Conservation (phyloP, 1,284 basidiomycete species). For the Cryptococcus sp. region DNA sequence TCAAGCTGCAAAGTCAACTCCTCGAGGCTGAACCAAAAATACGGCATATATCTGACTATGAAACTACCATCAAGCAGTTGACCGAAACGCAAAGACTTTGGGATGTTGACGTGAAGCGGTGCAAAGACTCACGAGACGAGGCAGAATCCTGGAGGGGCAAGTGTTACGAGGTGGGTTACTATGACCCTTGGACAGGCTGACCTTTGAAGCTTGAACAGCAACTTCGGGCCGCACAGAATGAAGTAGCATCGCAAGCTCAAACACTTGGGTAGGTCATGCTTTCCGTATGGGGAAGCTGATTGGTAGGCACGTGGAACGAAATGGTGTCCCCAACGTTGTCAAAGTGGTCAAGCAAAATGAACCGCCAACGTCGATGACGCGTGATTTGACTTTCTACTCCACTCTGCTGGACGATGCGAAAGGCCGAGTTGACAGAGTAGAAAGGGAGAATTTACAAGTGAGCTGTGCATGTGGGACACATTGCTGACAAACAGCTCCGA, state of each 20-base stretch:
- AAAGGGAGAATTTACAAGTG: conserved; percentile 42
- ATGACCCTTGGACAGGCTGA: not conserved
- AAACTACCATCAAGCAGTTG: conserved; percentile 46
- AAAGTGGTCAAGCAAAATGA: not conserved
- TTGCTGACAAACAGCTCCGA: conserved; percentile 21
- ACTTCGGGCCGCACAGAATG: conserved; percentile 15
- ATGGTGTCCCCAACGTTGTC: not conserved
- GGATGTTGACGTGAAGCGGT: conserved; percentile 34
- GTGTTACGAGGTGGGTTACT: conserved; percentile 31
- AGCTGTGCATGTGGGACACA: not conserved
- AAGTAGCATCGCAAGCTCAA: conserved; percentile 1
- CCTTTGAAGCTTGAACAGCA: conserved; percentile 5
- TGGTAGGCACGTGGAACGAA: not conserved
- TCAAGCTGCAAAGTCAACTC: conserved; percentile 43
- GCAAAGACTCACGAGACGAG: conserved; percentile 31
- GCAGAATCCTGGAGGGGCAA: conserved; percentile 17
- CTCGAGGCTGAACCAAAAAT: conserved; percentile 44
- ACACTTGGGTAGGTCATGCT: conserved; percentile 4
- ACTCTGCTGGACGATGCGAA: conserved; percentile 33
- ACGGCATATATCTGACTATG: conserved; percentile 45
- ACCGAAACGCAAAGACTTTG: conserved; percentile 42
- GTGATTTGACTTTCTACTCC: conserved; percentile 22
- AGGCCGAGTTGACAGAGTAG: conserved; percentile 26
- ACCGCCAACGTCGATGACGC: conserved; percentile 1
- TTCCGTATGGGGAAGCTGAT: too few species aligned